Evolutionary conservation across 139 green algal species (phyloP).

Genomic region (Chlorella sp.): DNA sequence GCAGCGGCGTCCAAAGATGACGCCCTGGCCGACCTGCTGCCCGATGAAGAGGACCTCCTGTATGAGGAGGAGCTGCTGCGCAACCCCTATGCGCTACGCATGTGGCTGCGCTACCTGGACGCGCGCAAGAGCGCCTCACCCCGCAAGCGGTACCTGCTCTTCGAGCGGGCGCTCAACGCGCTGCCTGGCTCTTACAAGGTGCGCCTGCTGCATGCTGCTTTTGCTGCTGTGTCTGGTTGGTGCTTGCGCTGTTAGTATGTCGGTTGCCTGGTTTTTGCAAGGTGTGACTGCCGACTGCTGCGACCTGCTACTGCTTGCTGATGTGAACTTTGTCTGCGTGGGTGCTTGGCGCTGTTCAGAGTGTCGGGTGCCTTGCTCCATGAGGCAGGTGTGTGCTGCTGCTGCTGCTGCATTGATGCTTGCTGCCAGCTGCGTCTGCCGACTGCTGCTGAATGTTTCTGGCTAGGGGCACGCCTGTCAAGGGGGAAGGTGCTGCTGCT

Average conservation of each 20-base stretch:
- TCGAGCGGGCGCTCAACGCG: constrained; percentile 88
- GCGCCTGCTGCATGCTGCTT: not conserved
- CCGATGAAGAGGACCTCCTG: constrained; percentile 89
- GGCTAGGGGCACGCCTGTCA: too few species aligned
- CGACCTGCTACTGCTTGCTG: not conserved
- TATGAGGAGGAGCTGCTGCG: constrained; percentile 98
- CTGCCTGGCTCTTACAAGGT: constrained; percentile 97
- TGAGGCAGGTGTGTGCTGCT: not conserved
- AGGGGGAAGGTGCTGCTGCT: not conserved
- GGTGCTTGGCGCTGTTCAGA: not conserved
- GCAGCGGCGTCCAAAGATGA: constrained; percentile 24
- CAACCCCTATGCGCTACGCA: constrained; percentile 92
- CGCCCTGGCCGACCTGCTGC: constrained; percentile 79
- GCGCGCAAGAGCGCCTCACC: constrained; percentile 74
- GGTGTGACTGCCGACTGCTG: not conserved
- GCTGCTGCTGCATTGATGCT: not conserved
- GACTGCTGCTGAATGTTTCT: not conserved
- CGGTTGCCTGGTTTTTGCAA: not conserved
- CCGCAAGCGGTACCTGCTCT: constrained; percentile 84
- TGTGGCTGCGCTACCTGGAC: constrained; percentile 93
- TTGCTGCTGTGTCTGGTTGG: not conserved
- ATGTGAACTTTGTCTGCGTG: too few species aligned
- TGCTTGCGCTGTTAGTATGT: too few species aligned
- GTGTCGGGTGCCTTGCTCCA: too few species aligned
- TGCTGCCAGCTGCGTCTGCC: not conserved